Base-by-base conservation (phyloP, 345 rosid species). In the Psidium guajava region DNA sequence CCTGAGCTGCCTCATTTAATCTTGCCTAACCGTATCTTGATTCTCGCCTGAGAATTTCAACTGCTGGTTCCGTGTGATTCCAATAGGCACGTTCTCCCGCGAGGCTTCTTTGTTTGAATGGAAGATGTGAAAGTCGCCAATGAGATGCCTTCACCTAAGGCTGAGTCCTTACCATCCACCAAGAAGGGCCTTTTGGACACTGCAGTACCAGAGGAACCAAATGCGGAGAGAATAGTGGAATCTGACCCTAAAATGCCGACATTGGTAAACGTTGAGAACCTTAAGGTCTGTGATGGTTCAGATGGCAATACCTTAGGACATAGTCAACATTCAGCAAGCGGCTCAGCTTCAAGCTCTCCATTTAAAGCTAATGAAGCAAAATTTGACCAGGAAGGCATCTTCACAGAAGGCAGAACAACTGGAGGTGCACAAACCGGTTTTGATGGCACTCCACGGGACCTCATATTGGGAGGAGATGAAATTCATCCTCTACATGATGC, bases 401-500 rank as follows among this genome's bases (percentile, higher is more conserved):
- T 73, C 20, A 1, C 13, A 6, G 82, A 84, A 50, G 86, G 58
- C 44, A 27, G 82, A 49, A 54, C 47, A 55, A 59, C 75, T 16
- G 80, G 55, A 40, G 80, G 50, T 4, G 50, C 80, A 24, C 82
- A 28, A 24, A 75, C 69, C 22, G 54, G 9, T 61, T 36, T 59
- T 75, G 75, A 53, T 59, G 80, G 69, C 3, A 27, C 56, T 27
- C 16, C n/a, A 22, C 14, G 4, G 40, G 84, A 83, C 56, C 24
- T 20, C 54, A 25, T 36, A 16, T 40, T 47, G 47, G n/a, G 13
- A 47, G 27, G 47, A 59, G 81, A 49, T 69, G 80, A 75, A 59
- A 86, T 55, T 87, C 92, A 58, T 88, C 91, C 24, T 83, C 84
- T 27, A 50, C 32, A 83, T 18, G 27, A 49, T 49, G 14, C 77